Conservation (phyloP, 73 alveolate genomes). For the Tetrahymena thermophila region DNA sequence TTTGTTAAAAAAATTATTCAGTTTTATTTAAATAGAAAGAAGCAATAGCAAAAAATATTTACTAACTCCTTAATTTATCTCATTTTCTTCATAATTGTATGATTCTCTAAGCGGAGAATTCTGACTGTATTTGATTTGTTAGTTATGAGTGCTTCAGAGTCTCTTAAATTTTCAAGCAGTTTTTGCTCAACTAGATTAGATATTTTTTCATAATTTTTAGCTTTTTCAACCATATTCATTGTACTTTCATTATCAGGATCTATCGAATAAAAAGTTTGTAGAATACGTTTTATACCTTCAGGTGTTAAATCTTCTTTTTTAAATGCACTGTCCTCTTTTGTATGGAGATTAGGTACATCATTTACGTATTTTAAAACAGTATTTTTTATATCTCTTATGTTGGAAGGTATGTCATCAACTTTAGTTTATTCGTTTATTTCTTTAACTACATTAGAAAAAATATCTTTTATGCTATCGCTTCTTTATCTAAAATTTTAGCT, state of each 20-base stretch:
- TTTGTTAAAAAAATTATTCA: background rate
- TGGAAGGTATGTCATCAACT: background rate
- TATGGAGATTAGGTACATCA: constrained; percentile 1
- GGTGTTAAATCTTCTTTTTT: background rate
- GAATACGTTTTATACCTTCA: background rate
- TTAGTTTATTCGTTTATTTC: background rate
- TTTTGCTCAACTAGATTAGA: background rate
- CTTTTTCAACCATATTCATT: background rate
- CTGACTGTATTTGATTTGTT: background rate
- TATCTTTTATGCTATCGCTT: background rate
- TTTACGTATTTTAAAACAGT: background rate
- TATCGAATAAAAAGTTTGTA: background rate
- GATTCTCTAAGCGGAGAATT: background rate
- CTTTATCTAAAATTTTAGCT: background rate
- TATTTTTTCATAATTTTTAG: background rate
- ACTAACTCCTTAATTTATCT: background rate
- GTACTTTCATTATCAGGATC: background rate
- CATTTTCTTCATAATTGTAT: background rate
- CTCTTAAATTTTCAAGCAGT: background rate
- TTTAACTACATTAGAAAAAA: background rate
- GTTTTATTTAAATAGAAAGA: background rate
- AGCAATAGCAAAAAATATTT: background rate
- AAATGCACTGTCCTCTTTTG: background rate
- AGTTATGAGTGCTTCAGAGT: background rate
- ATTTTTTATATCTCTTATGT: background rate